Percentiles rank a stretch among this genome's conserved stretches.
These are phyloP conservation scores for Chaetomiaceae sp. DNA, from an alignment of 2,329 filamentous ascomycete species.

Conservation along the genomic window DNA sequence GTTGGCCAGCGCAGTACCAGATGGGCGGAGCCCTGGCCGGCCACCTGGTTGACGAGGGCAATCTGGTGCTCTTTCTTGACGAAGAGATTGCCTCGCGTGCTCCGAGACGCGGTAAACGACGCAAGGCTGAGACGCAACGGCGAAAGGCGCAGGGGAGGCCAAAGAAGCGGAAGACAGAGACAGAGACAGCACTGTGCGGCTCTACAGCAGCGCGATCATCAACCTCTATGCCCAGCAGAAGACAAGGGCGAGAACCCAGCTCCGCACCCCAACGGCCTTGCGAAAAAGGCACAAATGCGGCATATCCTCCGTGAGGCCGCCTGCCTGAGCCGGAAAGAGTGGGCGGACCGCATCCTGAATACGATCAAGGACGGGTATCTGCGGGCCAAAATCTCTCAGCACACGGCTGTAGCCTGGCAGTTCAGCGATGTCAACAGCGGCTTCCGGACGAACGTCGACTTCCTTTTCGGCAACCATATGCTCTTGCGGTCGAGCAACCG, in stretches of 20 bases:
- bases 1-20: conserved; percentile 3
- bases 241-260: conserved; percentile 1
- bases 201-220: not conserved
- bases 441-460: not conserved
- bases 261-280: conserved; percentile 1
- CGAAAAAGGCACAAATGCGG: not conserved
- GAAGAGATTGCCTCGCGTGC: conserved; percentile 1
- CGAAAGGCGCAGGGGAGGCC: no score
- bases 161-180: no score
- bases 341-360: not conserved
- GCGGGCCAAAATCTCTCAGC: not conserved
- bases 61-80: conserved; percentile 3
- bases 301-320: not conserved
- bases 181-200: not conserved
- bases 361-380: not conserved
- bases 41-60: not conserved
- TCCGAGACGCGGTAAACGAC: not conserved
- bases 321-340: not conserved
- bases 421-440: not conserved
- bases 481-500: not conserved
- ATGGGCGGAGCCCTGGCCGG: not conserved
- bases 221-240: not conserved
- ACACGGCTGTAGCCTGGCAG: not conserved
- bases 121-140: not conserved
- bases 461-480: not conserved